Conservation (phyloP, 768 basidiomycete species). For the Tremella mesenterica region DNA sequence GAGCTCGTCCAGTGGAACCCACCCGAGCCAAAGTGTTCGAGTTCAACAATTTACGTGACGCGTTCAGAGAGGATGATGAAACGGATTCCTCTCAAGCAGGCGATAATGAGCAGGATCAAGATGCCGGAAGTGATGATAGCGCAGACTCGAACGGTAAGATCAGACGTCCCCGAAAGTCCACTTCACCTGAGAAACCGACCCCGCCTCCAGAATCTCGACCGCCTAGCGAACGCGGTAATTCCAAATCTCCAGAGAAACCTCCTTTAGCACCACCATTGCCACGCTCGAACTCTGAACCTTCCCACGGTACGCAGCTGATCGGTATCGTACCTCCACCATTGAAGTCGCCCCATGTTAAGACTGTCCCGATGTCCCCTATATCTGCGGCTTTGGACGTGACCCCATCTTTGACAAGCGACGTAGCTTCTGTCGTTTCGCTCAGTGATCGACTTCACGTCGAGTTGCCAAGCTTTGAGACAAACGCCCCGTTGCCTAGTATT, state of each 20-base stretch:
- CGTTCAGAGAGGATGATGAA: constrained; percentile 66
- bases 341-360: too few species aligned
- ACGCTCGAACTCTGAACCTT: not conserved
- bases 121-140: constrained; percentile 43
- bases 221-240: not conserved
- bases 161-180: constrained; percentile 7
- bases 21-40: constrained; percentile 81
- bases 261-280: not conserved
- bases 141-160: constrained; percentile 22
- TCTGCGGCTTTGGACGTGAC: constrained; percentile 16
- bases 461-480: constrained; percentile 43
- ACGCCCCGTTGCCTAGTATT: constrained; percentile 42
- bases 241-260: not conserved
- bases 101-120: constrained; percentile 56
- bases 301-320: not conserved
- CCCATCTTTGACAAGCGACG: constrained; percentile 28
- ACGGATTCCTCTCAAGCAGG: constrained; percentile 54
- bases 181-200: constrained; percentile 17
- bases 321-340: too few species aligned
- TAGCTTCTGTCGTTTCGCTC: constrained; percentile 38
- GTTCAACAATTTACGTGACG: constrained; percentile 80
- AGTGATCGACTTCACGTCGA: constrained; percentile 42
- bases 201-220: constrained; percentile 1
- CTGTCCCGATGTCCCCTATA: constrained; percentile 6
- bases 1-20: constrained; percentile 81